Evolutionary conservation across 2,329 filamentous ascomycete genomes (phyloP), one percentile per base, ranked within the genome.

Genomic region (Exophiala spinifera): DNA sequence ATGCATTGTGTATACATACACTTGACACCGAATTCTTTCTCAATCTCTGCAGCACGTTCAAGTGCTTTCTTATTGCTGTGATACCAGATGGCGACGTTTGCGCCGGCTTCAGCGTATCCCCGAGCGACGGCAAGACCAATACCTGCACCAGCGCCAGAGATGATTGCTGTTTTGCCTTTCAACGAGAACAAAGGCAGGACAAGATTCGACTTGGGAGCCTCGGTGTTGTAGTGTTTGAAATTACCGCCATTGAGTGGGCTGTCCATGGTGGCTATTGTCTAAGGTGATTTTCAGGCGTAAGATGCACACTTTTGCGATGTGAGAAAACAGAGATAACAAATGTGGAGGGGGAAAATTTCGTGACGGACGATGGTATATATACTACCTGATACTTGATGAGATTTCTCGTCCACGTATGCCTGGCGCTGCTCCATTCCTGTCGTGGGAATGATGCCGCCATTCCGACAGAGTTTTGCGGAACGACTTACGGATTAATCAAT

Each of bases 11-110:
- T n/a, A 14, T 5, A 31, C 53, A 23, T 44, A 56, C 54, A 51
- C 68, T 85, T 83, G 40, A 91, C 85, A 2, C 82, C 82, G 62
- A 84, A 88, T 19, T 80, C 78, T 64, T 81, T 76, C 64, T 82
- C 82, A 43, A 89, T 84, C 21, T 82, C 81, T 28, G 77, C 76
- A 0, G 86, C 85, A 53, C 82, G 77, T 14, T 80, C 76, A 11
- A 83, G 33, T 6, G 50, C 50, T 17, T 40, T 80, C 65, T 80
- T 79, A 71, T 89, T 88, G 69, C 76, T 81, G 66, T 87, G 85
- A 67, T 87, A 89, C 83, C 83, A 88, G 47, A 88, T 81, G 23
- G 84, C 85, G 19, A 89, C 83, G 61, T 88, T 86, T 54, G 85
- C 85, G 46, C 86, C 86, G 14, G 85, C 83, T 66, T 89, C 86